Evolutionary conservation across 2,329 filamentous ascomycete genomes (phyloP), one percentile per base, ranked within the genome.

Genomic region (Periconia sp.): DNA sequence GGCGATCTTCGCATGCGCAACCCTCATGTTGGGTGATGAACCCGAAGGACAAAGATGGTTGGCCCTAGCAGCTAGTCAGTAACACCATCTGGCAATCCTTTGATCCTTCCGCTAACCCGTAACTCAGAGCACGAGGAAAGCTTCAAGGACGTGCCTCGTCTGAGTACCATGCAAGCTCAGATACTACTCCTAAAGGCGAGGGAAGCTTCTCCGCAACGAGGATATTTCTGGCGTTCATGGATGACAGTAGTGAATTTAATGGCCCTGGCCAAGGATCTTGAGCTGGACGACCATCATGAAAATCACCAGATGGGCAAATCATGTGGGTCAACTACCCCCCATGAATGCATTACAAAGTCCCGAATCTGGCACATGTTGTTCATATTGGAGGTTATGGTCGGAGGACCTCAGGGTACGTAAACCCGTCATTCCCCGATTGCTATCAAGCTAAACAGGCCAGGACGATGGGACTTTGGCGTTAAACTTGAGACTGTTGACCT

Each of bases 201-300:
- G 51, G 92, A 97, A 69, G 88, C 89, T n/a, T 85, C 88, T 7
- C 92, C 92, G 0, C 95, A 95, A 65, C 85, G 89, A 47, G 94
- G 94, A 1, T 97, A 97, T 66, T 97, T 94, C 69, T 97, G 94
- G 71, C 86, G 92, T 25, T 97, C 94, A 0, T 97, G 94, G 92
- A 95, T 96, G 84, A 89, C 88, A 4, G 84, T 95, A 15, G 92
- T 96, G 39, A 89, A 92, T 48, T 90, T 92, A 51, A 87, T 95
- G 6, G 87, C 91, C 33, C 96, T 97, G 89, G 90, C 85, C 18
- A 94, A 95, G 61, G 92, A 96, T 64, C 77, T 97, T 22, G 89
- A 91, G 15, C 76, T 97, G 5, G 86, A 96, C 63, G 90, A 96
- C 52, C 92, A 97, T 71, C 84, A 84, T 49, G 85, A 88, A 45